Evolutionary conservation across 768 basidiomycete genomes (phyloP).

Genomic region (Pholiota conissans): DNA sequence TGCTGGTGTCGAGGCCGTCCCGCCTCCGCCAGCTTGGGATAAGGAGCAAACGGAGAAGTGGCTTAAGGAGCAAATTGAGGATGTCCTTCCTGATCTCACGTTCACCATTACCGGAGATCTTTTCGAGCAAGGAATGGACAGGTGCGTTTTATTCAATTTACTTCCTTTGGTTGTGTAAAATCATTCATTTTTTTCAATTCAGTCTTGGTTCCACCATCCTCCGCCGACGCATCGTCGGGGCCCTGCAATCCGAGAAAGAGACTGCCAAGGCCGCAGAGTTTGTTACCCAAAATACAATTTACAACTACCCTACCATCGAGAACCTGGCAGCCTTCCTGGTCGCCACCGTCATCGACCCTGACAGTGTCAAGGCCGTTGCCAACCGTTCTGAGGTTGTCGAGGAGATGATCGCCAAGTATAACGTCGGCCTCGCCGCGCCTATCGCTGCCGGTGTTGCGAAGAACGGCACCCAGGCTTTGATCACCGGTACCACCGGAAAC

Average conservation of each 20-base stretch:
- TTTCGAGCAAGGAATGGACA: neutral
- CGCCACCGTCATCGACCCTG: slow-evolving; percentile 11
- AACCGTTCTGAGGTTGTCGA: slow-evolving; percentile 27
- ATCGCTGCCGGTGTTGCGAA: neutral
- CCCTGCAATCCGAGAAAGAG: slow-evolving; percentile 14
- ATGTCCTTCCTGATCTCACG: neutral
- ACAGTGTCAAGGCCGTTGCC: neutral
- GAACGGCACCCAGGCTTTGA: neutral
- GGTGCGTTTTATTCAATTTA: neutral
- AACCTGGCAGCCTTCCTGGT: slow-evolving; percentile 16
- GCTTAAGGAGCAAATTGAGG: neutral
- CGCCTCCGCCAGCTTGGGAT: neutral
- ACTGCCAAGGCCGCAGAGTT: slow-evolving; percentile 13
- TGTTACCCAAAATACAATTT: slow-evolving; percentile 20
- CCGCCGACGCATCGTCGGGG: slow-evolving; percentile 21
- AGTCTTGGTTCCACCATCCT: slow-evolving; percentile 2
- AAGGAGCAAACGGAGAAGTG: neutral
- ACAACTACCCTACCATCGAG: slow-evolving; percentile 21
- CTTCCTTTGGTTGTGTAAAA: neutral
- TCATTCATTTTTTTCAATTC: neutral
- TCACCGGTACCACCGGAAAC: neutral
- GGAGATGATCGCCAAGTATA: slow-evolving; percentile 36
- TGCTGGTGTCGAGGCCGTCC: neutral
- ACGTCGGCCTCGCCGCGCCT: neutral
- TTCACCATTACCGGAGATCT: neutral